Percentiles rank a stretch among this genome's conserved stretches.
Conservation (phyloP, 1,284 basidiomycete genomes). For the Sanghuangporus sanghuang region DNA sequence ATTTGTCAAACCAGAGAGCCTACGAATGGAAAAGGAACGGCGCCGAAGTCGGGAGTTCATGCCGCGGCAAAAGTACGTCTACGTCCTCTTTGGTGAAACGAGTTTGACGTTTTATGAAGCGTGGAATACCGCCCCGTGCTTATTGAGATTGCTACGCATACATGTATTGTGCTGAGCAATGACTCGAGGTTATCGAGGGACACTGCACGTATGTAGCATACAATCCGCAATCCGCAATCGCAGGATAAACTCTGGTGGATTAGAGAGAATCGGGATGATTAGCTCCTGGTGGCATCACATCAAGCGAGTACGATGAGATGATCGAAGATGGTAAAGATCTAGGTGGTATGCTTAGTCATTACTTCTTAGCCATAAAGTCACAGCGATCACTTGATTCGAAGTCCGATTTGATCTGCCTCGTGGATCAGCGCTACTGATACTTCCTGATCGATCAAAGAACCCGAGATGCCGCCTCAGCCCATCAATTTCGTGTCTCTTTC, state of each 20-base stretch:
- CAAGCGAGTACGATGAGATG: too few relatives aligned
- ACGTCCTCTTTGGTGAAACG: constrained; percentile 92
- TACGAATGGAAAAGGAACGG: background rate
- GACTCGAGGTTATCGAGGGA: too few relatives aligned
- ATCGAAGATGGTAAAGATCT: too few relatives aligned
- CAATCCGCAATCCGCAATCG: too few relatives aligned
- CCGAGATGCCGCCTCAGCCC: background rate
- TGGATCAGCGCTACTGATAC: background rate
- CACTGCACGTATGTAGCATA: too few relatives aligned
- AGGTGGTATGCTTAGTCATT: background rate
- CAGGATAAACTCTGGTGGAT: too few relatives aligned
- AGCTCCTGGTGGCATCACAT: too few relatives aligned
- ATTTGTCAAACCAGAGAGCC: background rate
- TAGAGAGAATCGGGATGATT: too few relatives aligned
- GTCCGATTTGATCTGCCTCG: background rate
- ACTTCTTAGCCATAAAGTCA: background rate
- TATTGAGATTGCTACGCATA: constrained; percentile 59
- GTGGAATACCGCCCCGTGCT: constrained; percentile 72
- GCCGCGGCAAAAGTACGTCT: constrained; percentile 87
- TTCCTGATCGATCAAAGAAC: background rate
- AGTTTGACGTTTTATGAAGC: constrained; percentile 96
- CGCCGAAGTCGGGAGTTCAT: constrained; percentile 49
- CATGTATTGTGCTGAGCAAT: too few relatives aligned
- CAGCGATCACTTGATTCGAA: background rate
- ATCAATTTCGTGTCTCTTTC: background rate